phyloP scores from a whole-genome alignment of 2,329 filamentous ascomycete genomes.

The Botrytis byssoidea region DNA sequence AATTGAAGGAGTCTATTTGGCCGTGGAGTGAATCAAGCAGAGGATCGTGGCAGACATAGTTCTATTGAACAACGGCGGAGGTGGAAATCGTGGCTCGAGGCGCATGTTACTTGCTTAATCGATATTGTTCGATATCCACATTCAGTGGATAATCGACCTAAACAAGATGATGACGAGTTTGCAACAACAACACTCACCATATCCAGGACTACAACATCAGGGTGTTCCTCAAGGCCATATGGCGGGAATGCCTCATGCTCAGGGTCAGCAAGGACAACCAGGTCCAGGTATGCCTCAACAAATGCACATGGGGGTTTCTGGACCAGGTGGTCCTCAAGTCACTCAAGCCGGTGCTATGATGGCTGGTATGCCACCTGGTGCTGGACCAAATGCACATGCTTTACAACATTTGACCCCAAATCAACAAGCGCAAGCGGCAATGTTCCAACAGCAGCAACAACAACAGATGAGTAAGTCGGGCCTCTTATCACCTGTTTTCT shows the following conservation, averaged over 20 bases:
- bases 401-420: constrained; percentile 67
- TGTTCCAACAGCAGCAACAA: constrained; percentile 34
- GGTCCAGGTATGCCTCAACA: constrained; percentile 63
- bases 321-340: constrained; percentile 66
- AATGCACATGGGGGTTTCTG: constrained; percentile 71
- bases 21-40: constrained; percentile 18
- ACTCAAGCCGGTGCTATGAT: constrained; percentile 70
- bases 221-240: constrained; percentile 61
- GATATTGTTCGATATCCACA: constrained; percentile 56
- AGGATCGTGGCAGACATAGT: constrained; percentile 29
- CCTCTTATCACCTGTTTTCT: constrained; percentile 24
- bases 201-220: constrained; percentile 72
- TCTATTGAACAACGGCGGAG: constrained; percentile 50
- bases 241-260: constrained; percentile 53
- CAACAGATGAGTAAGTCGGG: constrained; percentile 35
- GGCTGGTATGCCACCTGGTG: constrained; percentile 71
- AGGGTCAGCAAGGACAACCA: constrained; percentile 68
- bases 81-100: constrained; percentile 33
- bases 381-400: constrained; percentile 61
- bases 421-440: constrained; percentile 42
- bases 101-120: constrained; percentile 32
- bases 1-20: constrained; percentile 20
- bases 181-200: constrained; percentile 65
- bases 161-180: constrained; percentile 70
- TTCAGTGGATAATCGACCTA: constrained; percentile 48